Base-by-base conservation (phyloP, 345 rosid species). In the Brassica rapa region DNA sequence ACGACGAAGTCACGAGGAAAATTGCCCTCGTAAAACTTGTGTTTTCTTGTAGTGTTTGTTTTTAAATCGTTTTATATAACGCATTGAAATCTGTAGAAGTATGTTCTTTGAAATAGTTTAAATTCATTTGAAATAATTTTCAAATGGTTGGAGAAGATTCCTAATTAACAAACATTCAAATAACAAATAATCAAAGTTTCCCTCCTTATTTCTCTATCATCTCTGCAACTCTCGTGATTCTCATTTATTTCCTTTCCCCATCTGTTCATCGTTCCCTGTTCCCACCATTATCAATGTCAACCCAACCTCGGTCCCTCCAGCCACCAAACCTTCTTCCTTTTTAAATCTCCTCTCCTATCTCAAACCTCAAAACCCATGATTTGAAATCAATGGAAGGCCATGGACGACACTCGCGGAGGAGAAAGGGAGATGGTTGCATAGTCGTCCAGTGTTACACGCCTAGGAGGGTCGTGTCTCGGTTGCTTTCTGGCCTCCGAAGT, bases 231-330 rank as follows among this genome's bases (percentile, higher is more conserved):
- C 83, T 80, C 83, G 83, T 80, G 83, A 80, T 80, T 68, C 63
- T 75, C 76, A 80, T 80, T 80, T 41, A 80, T 24, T 74, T 59
- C 73, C 41, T 56, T 16, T 57, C 53, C 72, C 72, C 79, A 80
- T 70, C 59, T 80, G 83, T 80, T 80, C 73, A 80, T 70, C 46
- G 41, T 24, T 75, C 80, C 65, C 83, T 80, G 82, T 59, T 51
- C 83, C 83, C 83, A 80, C 80, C 76, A 70, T 75, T 75, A 80
- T 80, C 80, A 80, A 80, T 80, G 76, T 70, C 71, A 68, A 70
- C 29, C 75, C 68, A 6, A 62, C 27, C 79, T 73, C 37, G 65
- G 65, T 79, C 82, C 82, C 74, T 79, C 74, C 82, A 33, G 8
- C 71, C 12, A 19, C 62, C 19, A 62, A 70, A 24, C 33, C 33